Evolutionary conservation across 1,284 basidiomycete genomes (phyloP).

Genomic region (Heterobasidion irregulare): DNA sequence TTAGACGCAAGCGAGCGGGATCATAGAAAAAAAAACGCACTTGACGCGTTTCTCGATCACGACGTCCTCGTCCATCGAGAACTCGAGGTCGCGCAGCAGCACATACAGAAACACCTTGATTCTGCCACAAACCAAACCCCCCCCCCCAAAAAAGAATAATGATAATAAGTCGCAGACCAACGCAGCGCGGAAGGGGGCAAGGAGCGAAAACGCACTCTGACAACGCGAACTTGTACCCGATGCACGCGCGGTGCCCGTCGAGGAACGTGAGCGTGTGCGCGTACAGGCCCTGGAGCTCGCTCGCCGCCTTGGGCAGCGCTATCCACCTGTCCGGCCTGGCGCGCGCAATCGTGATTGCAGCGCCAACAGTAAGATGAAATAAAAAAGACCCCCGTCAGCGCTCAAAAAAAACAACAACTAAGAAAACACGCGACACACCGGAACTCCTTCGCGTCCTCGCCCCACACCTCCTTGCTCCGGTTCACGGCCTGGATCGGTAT

Average conservation of each 20-base stretch:
- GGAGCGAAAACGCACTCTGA: conserved; percentile 42
- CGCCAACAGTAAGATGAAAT: not conserved
- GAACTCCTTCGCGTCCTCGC: conserved; percentile 59
- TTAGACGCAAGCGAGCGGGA: conserved; percentile 4
- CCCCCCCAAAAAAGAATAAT: too few relatives aligned
- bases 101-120: conserved; percentile 56
- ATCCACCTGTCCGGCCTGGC: conserved; percentile 55
- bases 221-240: conserved; percentile 66
- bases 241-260: conserved; percentile 59
- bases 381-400: not conserved
- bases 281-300: conserved; percentile 50
- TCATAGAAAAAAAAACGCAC: conserved; percentile 28
- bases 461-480: conserved; percentile 53
- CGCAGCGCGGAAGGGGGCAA: too few relatives aligned
- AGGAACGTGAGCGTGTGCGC: conserved; percentile 60
- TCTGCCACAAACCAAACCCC: conserved; percentile 20
- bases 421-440: conserved; percentile 24
- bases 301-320: conserved; percentile 27
- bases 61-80: conserved; percentile 39
- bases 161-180: not conserved
- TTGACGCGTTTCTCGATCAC: conserved; percentile 58
- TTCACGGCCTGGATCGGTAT: conserved; percentile 63
- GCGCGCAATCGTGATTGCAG: not conserved
- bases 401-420: conserved; percentile 6
- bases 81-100: conserved; percentile 47